Evolutionary conservation across 2,329 filamentous ascomycete genomes (phyloP).

Genomic region (Mycosphaerella sp.): DNA sequence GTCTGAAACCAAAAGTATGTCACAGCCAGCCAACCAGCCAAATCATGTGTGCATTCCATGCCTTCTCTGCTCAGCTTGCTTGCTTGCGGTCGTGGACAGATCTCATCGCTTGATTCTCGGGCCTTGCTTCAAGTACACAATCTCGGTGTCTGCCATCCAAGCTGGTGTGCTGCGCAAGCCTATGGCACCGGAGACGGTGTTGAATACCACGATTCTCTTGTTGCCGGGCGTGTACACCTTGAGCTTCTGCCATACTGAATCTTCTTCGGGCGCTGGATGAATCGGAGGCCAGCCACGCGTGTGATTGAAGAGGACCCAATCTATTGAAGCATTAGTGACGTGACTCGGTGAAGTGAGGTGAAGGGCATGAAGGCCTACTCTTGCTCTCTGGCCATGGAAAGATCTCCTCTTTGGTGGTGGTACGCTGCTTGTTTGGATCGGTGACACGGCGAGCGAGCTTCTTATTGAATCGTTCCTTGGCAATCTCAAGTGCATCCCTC

Average conservation of each 20-base stretch:
- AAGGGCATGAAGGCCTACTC: neutral
- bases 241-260: constrained; percentile 8
- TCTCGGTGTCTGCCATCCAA: constrained; percentile 10
- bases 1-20: constrained; percentile 41
- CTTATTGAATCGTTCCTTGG: constrained; percentile 1
- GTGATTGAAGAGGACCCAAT: constrained; percentile 28
- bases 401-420: no score
- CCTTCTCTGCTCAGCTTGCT: no score
- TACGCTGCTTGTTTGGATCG: constrained; percentile 2
- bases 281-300: constrained; percentile 14
- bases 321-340: constrained; percentile 10
- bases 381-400: neutral
- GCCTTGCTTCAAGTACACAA: constrained; percentile 18
- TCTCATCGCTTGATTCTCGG: no score
- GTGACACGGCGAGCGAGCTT: neutral
- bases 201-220: constrained; percentile 23
- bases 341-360: neutral
- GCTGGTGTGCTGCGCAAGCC: constrained; percentile 14
- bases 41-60: no score
- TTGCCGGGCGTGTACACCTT: constrained; percentile 22
- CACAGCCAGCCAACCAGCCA: no score
- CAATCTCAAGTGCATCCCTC: constrained; percentile 1
- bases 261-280: constrained; percentile 5
- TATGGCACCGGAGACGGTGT: constrained; percentile 16
- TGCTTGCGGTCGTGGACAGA: no score